A percentile compares a stretch with the other conserved stretches of the same genome.
Conservation (phyloP, 129 eudicot species). For the Mikania micrantha region DNA sequence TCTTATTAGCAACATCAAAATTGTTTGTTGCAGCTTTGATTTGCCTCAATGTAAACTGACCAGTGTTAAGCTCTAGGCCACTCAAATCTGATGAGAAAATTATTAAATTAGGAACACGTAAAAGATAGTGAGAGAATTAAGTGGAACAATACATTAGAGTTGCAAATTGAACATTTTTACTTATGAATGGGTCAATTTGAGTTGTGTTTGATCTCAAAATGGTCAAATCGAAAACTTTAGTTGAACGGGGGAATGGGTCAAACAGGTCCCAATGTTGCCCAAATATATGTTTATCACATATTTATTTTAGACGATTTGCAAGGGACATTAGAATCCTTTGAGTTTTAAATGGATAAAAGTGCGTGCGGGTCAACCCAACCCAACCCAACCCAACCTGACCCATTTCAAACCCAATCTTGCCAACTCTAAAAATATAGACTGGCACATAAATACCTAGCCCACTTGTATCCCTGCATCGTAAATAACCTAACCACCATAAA, state of each 20-base stretch:
- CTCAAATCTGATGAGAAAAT: conserved; percentile 26
- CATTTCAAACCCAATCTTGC: neutral
- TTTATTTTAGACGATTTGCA: no score
- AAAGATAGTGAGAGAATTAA: neutral
- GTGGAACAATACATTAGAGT: neutral
- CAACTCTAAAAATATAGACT: neutral
- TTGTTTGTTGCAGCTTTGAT: conserved; percentile 61
- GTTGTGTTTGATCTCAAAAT: neutral
- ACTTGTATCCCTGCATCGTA: conserved; percentile 16
- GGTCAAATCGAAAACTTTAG: neutral
- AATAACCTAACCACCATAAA: conserved; percentile 51
- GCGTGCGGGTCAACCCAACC: no score
- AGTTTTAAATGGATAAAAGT: no score
- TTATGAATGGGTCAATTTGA: neutral
- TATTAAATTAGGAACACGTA: conserved; percentile 4
- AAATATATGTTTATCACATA: no score
- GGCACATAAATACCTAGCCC: conserved; percentile 20
- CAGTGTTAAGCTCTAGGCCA: conserved; percentile 46
- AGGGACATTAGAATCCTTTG: no score
- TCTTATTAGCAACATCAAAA: conserved; percentile 55
- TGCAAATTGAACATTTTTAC: neutral
- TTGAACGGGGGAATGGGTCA: neutral
- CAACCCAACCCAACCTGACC: no score
- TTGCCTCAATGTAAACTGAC: conserved; percentile 55
- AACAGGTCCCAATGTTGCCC: neutral